phyloP scores from a whole-genome alignment of 352 stramenopile genomes.

The Pythium scleroteichum region DNA sequence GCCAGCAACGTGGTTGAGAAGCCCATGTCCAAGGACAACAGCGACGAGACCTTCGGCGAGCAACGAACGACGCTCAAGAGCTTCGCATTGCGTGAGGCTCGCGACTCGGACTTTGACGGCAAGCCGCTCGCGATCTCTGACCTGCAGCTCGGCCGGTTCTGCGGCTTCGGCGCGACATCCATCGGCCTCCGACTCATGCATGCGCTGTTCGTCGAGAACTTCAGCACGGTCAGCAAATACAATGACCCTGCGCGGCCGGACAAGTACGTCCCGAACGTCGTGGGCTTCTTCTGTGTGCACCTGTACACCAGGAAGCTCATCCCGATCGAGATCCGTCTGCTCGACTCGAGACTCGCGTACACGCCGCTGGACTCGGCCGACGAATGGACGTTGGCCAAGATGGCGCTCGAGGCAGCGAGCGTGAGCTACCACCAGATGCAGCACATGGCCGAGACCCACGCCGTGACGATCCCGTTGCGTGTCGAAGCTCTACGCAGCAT shows the following conservation, averaged over 20 bases:
- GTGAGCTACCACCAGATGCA: slow-evolving; percentile 17
- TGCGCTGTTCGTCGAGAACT: slow-evolving; percentile 15
- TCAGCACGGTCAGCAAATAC: slow-evolving; percentile 6
- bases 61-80: slow-evolving; percentile 34
- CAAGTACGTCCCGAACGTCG: slow-evolving; percentile 17
- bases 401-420: slow-evolving; percentile 17
- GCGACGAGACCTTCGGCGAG: slow-evolving; percentile 38
- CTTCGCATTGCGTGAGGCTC: slow-evolving; percentile 3
- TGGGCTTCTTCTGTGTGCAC: slow-evolving; percentile 22
- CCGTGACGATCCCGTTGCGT: slow-evolving; percentile 37
- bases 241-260: slow-evolving; percentile 11
- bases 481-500: slow-evolving; percentile 44
- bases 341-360: slow-evolving; percentile 21
- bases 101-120: not conserved
- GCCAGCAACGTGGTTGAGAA: slow-evolving; percentile 17
- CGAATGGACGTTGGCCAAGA: slow-evolving; percentile 30
- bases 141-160: slow-evolving; percentile 5
- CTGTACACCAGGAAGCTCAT: slow-evolving; percentile 5
- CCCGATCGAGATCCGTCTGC: slow-evolving; percentile 23
- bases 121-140: not conserved
- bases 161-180: slow-evolving; percentile 1
- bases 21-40: slow-evolving; percentile 33
- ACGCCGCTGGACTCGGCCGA: slow-evolving; percentile 9
- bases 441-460: slow-evolving; percentile 25
- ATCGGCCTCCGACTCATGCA: not conserved